A percentile compares a stretch with the other conserved stretches of the same genome.
phyloP scores from a whole-genome alignment of 768 basidiomycete species.

The Suillus alpinus region DNA sequence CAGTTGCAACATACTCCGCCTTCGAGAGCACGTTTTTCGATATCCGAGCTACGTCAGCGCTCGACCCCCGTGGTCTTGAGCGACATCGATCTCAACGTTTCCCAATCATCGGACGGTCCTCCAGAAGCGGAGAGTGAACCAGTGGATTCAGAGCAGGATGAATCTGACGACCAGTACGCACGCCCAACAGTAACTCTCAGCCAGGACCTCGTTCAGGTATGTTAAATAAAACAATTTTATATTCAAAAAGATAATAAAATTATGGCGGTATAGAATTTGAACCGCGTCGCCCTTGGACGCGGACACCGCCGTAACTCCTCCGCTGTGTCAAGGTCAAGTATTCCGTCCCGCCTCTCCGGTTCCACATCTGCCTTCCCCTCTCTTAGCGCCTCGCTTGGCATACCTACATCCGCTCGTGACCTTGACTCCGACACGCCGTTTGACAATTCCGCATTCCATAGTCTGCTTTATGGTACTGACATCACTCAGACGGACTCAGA shows the following conservation, averaged over 20 bases:
- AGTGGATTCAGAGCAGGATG: slow-evolving; percentile 10
- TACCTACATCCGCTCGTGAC: background rate
- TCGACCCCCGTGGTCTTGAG: slow-evolving; percentile 26
- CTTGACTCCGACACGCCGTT: slow-evolving; percentile 17
- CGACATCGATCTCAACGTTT: slow-evolving; percentile 23
- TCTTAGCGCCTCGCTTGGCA: background rate
- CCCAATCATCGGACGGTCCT: slow-evolving; percentile 12
- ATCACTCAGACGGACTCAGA: slow-evolving; percentile 3
- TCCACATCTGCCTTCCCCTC: slow-evolving; percentile 12
- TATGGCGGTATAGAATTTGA: slow-evolving; percentile 18
- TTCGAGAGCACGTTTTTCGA: slow-evolving; percentile 14
- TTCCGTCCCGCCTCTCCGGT: slow-evolving; percentile 24
- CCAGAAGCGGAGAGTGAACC: slow-evolving; percentile 15
- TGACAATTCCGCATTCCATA: slow-evolving; percentile 17
- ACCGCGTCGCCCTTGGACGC: slow-evolving; percentile 15
- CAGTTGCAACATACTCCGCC: slow-evolving; percentile 14
- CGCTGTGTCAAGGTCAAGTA: slow-evolving; percentile 14
- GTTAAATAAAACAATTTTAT: background rate
- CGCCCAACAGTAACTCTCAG: slow-evolving; percentile 20
- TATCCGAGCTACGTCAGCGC: slow-evolving; percentile 22
- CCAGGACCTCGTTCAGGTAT: slow-evolving; percentile 30
- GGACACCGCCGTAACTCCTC: slow-evolving; percentile 22
- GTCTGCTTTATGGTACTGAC: slow-evolving; percentile 5
- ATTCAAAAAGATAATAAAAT: background rate
- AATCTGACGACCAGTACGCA: background rate